phyloP scores from a whole-genome alignment of 345 rosid species.

The Arabis alpina region DNA sequence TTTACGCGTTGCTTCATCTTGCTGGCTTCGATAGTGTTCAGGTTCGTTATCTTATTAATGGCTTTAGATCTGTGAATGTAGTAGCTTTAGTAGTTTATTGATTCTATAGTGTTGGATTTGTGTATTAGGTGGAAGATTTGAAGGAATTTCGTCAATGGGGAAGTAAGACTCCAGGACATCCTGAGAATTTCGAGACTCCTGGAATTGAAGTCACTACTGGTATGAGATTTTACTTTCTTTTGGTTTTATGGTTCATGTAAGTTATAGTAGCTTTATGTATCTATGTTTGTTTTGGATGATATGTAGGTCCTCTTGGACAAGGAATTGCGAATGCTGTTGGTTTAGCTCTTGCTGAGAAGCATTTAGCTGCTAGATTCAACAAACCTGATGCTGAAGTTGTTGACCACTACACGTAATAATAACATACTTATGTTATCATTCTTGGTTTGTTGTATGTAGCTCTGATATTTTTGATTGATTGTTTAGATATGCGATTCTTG shows the following conservation, averaged over 20 bases:
- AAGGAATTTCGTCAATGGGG: conserved; percentile 91
- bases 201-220: conserved; percentile 99
- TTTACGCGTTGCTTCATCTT: conserved; percentile 92
- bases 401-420: conserved; percentile 84
- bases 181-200: conserved; percentile 99
- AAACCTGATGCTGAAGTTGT: conserved; percentile 79
- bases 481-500: conserved; percentile 70
- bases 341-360: conserved; percentile 92
- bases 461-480: conserved; percentile 23
- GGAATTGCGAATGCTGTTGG: conserved; percentile 94
- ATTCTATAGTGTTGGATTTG: conserved; percentile 9
- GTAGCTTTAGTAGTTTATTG: background rate
- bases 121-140: conserved; percentile 86
- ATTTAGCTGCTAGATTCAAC: conserved; percentile 90
- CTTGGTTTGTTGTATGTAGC: background rate
- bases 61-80: conserved; percentile 25
- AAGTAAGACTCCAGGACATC: conserved; percentile 99
- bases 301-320: conserved; percentile 93
- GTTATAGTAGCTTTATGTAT: background rate
- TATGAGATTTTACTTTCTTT: conserved; percentile 39
- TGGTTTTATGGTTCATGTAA: conserved; percentile 13
- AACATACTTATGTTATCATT: conserved; percentile 14
- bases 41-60: conserved; percentile 49
- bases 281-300: no score
- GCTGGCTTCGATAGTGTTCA: conserved; percentile 93